Percentiles rank a stretch among this genome's conserved stretches.
Evolutionary conservation across 768 basidiomycete species (phyloP).

Genomic region (Tylopilus felleus): DNA sequence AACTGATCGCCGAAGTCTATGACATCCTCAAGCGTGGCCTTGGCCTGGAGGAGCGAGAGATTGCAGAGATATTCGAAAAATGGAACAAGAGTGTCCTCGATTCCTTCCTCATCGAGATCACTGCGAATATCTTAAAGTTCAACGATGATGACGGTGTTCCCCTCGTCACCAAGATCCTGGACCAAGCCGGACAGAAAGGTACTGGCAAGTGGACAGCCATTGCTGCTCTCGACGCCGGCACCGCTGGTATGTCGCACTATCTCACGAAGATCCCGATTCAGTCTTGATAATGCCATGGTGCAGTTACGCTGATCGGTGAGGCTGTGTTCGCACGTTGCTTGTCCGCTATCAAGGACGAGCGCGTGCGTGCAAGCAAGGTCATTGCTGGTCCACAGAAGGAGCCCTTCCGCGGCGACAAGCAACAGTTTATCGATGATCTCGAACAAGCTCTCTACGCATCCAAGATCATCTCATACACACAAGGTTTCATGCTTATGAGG

Average conservation of each 20-base stretch:
- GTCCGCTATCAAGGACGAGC: constrained; percentile 96
- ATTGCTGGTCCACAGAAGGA: constrained; percentile 91
- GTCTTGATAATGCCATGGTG: constrained; percentile 12
- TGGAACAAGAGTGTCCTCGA: constrained; percentile 99
- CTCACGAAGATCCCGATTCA: constrained; percentile 3
- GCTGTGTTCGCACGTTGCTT: constrained; percentile 98
- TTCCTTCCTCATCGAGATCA: constrained; percentile 99
- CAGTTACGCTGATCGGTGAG: constrained; percentile 98
- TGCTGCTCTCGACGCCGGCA: constrained; percentile 90
- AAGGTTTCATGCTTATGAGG: constrained; percentile 99
- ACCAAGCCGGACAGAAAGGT: constrained; percentile 97
- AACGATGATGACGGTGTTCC: constrained; percentile 94
- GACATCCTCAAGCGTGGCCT: constrained; percentile 98
- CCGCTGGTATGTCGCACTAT: constrained; percentile 54
- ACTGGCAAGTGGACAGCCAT: constrained; percentile 99
- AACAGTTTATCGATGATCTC: constrained; percentile 98
- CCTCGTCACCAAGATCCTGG: constrained; percentile 90
- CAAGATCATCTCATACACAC: constrained; percentile 99
- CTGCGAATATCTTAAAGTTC: constrained; percentile 93
- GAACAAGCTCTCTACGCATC: constrained; percentile 99
- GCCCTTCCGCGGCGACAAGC: constrained; percentile 94
- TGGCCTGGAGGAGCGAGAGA: constrained; percentile 81
- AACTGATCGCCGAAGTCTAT: constrained; percentile 97
- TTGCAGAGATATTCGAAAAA: constrained; percentile 87
- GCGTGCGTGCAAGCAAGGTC: constrained; percentile 86